Evolutionary conservation across 2,329 filamentous ascomycete genomes (phyloP).

Genomic region (Claviceps citrina): DNA sequence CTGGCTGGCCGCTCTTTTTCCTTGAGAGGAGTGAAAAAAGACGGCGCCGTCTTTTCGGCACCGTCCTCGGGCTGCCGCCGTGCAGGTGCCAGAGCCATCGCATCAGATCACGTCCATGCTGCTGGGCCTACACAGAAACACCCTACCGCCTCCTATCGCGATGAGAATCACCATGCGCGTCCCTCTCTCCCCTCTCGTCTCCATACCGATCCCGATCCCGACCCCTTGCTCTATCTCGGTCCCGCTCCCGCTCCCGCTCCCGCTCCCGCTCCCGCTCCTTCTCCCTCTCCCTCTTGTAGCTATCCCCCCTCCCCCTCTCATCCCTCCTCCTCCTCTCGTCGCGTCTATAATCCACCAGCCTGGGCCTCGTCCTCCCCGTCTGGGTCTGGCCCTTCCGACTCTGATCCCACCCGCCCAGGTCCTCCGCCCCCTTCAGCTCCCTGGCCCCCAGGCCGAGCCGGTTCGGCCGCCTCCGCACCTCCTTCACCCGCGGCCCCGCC

Average conservation of each 20-base stretch:
- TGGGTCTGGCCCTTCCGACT: constrained; percentile 39
- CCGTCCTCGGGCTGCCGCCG: too few species aligned
- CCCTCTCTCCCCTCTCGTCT: constrained; percentile 1
- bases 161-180: constrained; percentile 5
- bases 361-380: constrained; percentile 28
- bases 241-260: constrained; percentile 24
- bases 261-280: constrained; percentile 26
- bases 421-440: constrained; percentile 53
- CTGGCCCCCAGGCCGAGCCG: constrained; percentile 82
- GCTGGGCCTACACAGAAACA: rapidly evolving
- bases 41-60: too few species aligned
- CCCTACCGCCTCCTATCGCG: constrained; percentile 8
- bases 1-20: too few species aligned
- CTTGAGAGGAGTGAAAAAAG: too few species aligned
- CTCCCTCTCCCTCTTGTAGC: constrained; percentile 33
- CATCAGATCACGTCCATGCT: too few species aligned
- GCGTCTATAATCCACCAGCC: constrained; percentile 34
- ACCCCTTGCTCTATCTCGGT: constrained; percentile 14
- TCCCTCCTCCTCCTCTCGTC: constrained; percentile 31
- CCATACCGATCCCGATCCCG: constrained; percentile 5
- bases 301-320: constrained; percentile 24
- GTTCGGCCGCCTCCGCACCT: constrained; percentile 58
- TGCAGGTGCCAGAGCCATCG: too few species aligned
- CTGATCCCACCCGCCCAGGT: constrained; percentile 69
- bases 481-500: constrained; percentile 37